Conservation (phyloP, 805 yeast species). For the Candida succiphila region DNA sequence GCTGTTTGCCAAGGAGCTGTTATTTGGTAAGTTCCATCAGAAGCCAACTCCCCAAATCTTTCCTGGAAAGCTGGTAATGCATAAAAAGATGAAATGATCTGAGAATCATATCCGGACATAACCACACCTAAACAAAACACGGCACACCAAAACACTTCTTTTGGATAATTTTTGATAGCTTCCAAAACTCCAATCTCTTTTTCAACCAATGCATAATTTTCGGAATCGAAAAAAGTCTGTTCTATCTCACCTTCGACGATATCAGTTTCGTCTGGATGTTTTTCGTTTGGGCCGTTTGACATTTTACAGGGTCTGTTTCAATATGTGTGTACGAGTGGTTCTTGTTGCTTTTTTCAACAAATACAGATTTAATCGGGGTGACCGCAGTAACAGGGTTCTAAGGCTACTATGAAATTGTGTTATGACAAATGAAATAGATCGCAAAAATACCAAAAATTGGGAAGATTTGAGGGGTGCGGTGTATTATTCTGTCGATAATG, state of each 20-base stretch:
- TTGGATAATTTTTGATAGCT: conserved; percentile 28
- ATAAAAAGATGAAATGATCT: conserved; percentile 26
- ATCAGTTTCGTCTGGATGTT: not conserved
- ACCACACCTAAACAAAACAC: conserved; percentile 27
- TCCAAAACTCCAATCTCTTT: conserved; percentile 14
- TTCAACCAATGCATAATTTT: conserved; percentile 3
- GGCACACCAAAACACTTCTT: conserved; percentile 29
- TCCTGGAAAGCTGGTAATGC: conserved; percentile 24
- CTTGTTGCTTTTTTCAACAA: not conserved
- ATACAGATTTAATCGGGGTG: not conserved
- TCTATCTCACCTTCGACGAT: not conserved
- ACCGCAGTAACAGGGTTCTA: no score
- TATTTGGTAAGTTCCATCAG: conserved; percentile 19
- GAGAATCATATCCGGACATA: conserved; percentile 34
- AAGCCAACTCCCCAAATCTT: conserved; percentile 19
- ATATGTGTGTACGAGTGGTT: not conserved
- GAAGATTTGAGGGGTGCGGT: no score
- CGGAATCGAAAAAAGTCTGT: not conserved
- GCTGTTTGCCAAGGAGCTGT: conserved; percentile 37
- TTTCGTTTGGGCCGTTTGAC: not conserved
- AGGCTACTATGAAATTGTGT: no score
- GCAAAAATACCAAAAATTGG: no score
- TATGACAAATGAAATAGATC: no score
- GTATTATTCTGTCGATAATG: no score
- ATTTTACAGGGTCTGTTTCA: not conserved